Base-by-base conservation (phyloP, 2,329 filamentous ascomycete species). In the Pyrenochaeta sp. region DNA sequence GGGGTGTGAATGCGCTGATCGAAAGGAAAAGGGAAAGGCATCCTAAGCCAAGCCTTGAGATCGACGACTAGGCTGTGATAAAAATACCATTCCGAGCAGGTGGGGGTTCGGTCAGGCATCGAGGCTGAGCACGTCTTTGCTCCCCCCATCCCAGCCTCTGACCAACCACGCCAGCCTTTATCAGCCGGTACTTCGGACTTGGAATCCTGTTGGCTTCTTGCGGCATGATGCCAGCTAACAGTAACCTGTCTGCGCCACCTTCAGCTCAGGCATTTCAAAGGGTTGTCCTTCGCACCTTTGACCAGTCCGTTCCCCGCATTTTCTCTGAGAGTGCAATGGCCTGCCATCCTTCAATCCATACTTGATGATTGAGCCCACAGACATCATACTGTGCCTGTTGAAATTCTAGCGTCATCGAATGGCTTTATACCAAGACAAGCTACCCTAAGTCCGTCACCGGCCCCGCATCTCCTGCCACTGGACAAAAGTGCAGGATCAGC, bases 401-500 rank as follows among this genome's bases (percentile, higher is more conserved):
- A 47, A 33, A 6, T 43, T 56, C 53, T 60, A 58, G 56, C 63
- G 60, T 67, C 60, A 65, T 62, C 54, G 50, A 64, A 30, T 58
- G 49, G 41, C 49, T 50, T 51, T 54, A 47, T 46, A 62, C 52
- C 59, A 60, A 62, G 55, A 56, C 45, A 23, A 56, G 48, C 46
- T 54, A 37, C 58, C 43, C 45, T 35, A 63, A 58, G 44, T 63
- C 60, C 63, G 64, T 62, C 53, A 58, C 58, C 69, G 68, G 69
- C 69, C 69, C 69, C 69, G 64, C 69, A 64, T 58, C 58, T 61
- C 61, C 60, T 58, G 30, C 51, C 52, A 65, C 54, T 57, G 54
- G 54, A 53, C 56, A 58, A 49, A 49, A 45, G 51, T 58, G 47
- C 51, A 60, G 32, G 46, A 66, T 63, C 61, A 63, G 49, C 63